A percentile compares a stretch with the other conserved stretches of the same genome.
Evolutionary conservation across 257 asterid species (phyloP).

Genomic region (Solanum acaule): DNA sequence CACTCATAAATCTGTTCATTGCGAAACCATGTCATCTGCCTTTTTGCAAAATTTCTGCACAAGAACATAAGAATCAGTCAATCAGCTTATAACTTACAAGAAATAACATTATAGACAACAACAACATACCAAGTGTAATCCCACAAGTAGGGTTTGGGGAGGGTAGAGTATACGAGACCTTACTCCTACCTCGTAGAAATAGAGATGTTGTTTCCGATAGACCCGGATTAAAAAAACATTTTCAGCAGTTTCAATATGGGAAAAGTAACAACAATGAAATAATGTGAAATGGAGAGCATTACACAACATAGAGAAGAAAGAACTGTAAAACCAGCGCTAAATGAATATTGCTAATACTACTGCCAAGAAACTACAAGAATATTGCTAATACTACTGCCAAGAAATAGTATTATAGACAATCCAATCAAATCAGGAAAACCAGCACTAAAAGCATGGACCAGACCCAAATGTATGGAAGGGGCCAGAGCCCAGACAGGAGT

Average conservation of each 20-base stretch:
- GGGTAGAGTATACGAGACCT: not conserved
- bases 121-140: not conserved
- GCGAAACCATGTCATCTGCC: constrained; percentile 96
- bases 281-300: not conserved
- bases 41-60: constrained; percentile 87
- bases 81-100: not conserved
- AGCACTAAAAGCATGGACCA: not conserved
- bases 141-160: not conserved
- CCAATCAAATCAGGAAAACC: not conserved
- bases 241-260: not conserved
- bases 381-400: not conserved
- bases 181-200: not conserved
- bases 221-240: not conserved
- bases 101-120: not conserved
- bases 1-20: constrained; percentile 91
- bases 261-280: not conserved
- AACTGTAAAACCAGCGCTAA: not conserved
- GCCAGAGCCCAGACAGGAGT: not conserved
- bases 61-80: not conserved
- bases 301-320: not conserved
- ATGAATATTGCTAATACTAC: not conserved
- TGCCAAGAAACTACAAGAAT: not conserved
- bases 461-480: not conserved
- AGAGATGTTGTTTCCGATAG: not conserved
- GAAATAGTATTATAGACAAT: not conserved